Evolutionary conservation across 306 rosid species (phyloP), one percentile per base, ranked within the genome.

Genomic region (Sphenostylis stenocarpa): DNA sequence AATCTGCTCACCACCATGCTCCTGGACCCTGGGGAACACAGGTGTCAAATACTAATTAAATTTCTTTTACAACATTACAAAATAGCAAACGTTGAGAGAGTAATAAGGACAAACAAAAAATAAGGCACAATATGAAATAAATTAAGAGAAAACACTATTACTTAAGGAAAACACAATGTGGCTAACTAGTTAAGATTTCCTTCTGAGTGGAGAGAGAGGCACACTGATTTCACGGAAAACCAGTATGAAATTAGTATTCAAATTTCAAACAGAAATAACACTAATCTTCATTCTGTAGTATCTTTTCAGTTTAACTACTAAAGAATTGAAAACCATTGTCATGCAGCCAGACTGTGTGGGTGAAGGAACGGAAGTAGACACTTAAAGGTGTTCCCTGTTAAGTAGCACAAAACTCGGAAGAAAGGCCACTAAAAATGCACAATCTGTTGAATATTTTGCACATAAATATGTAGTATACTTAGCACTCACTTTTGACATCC

Each of bases 1-100:
- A 72, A 95, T 91, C 8, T 71, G 84, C 64, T 88, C 97, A 64
- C 91, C 97, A 41, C 99, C 99, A 48, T 95, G 97, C 86, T 92
- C 99, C 89, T 95, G 99, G 67, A 95, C 98, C 99, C 99, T 95
- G 86, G 39, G 71, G 75, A 76, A 74, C 36, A 66, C 61, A 80
- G 66, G 72, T 47, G 48, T 16, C 47, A 23, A 67, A 72, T 38
- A 52, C 48, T 44, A 84, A 57, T 64, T 55, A 28, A 47, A 26
- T 52, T 41, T 31, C 10, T 61, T 61, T 31, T 78, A 17, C 23
- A 13, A 70, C 36, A 57, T 41, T 53, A 31, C 34, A 12, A 43
- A 57, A 26, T 48, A 57, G 15, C 11, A 17, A 19, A 33, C 19
- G 63, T 8, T 47, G 41, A 72, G 47, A 83, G 68, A 69, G 51